phyloP scores from a whole-genome alignment of 331 rosid species.

The Quercus lobata region DNA sequence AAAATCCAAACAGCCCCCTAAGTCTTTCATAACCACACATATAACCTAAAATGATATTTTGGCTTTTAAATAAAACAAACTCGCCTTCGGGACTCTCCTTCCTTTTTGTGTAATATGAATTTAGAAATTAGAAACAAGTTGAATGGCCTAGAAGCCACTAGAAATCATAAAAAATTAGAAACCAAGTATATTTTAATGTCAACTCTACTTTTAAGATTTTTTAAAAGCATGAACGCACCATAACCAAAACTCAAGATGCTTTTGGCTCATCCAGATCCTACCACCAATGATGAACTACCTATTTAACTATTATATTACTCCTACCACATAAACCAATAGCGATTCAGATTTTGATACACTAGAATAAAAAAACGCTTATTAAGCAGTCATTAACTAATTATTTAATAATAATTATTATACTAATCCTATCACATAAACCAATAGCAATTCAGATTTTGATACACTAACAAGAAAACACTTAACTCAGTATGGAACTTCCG shows the following conservation, averaged over 20 bases:
- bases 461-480: neutral
- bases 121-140: neutral
- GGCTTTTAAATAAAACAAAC: too few relatives aligned
- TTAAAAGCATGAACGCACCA: too few relatives aligned
- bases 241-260: neutral
- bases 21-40: too few relatives aligned
- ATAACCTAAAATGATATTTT: too few relatives aligned
- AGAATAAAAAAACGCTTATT: neutral
- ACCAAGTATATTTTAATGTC: too few relatives aligned
- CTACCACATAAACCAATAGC: neutral
- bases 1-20: accelerated
- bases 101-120: neutral
- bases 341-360: neutral
- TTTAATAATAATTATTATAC: neutral
- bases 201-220: too few relatives aligned
- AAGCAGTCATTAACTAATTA: neutral
- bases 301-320: neutral
- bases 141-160: neutral
- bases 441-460: slow-evolving; percentile 3
- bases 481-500: neutral
- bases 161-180: neutral
- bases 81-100: neutral
- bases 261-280: neutral
- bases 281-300: neutral
- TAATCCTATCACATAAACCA: neutral